phyloP scores from a whole-genome alignment of 2,329 filamentous ascomycete species.

The Diatrype stigma region DNA sequence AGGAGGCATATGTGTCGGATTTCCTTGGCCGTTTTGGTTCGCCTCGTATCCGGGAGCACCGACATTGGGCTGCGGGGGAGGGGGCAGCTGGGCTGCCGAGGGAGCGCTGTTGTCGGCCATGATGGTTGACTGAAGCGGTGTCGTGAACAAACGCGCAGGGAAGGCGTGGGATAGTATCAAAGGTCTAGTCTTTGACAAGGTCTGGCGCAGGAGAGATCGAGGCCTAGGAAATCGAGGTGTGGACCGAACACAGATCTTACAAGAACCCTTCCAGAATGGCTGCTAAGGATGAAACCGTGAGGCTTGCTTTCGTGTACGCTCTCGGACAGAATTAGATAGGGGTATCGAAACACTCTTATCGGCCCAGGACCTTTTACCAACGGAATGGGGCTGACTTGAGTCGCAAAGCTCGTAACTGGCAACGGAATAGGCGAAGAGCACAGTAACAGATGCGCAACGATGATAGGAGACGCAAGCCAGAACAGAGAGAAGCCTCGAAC shows the following conservation, averaged over 20 bases:
- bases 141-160: conserved; percentile 4
- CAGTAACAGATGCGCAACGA: conserved; percentile 13
- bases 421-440: conserved; percentile 15
- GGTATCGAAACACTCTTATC: not conserved
- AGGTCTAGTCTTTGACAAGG: not conserved
- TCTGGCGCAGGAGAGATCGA: not conserved
- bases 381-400: not conserved
- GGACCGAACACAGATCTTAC: not conserved
- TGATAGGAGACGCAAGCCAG: conserved; percentile 14
- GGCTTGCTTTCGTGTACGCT: not conserved
- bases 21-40: conserved; percentile 66
- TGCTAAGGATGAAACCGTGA: not conserved
- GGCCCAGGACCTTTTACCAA: too few relatives aligned
- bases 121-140: conserved; percentile 27
- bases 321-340: not conserved
- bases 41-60: conserved; percentile 76
- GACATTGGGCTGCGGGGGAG: conserved; percentile 62
- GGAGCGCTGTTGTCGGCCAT: conserved; percentile 77
- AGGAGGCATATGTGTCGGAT: conserved; percentile 77
- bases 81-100: conserved; percentile 62
- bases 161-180: conserved; percentile 3
- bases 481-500: conserved; percentile 13
- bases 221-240: not conserved
- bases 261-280: not conserved
- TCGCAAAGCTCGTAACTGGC: conserved; percentile 12